Conservation (phyloP, 768 basidiomycete genomes). For the Hortiboletus campestris region DNA sequence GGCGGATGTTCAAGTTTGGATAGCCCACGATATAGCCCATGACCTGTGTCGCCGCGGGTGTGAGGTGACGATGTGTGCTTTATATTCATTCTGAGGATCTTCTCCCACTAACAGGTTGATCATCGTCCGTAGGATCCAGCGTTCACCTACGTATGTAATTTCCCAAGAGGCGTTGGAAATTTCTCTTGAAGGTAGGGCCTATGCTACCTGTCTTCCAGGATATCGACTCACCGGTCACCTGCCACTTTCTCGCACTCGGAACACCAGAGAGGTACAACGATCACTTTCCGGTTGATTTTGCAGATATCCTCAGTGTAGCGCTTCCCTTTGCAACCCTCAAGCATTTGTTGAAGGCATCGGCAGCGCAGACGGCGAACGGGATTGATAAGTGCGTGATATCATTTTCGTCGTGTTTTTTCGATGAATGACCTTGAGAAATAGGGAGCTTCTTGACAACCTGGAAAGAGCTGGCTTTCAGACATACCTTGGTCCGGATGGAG, state of each 20-base stretch:
- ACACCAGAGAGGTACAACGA: conserved; percentile 27
- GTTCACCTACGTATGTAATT: conserved; percentile 30
- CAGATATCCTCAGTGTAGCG: conserved; percentile 22
- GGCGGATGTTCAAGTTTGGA: neutral
- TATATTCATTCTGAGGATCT: conserved; percentile 12
- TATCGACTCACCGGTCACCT: neutral
- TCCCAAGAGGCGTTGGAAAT: conserved; percentile 12
- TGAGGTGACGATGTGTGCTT: conserved; percentile 26
- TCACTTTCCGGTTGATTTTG: conserved; percentile 24
- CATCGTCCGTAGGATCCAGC: conserved; percentile 21
- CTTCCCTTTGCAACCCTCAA: conserved; percentile 23
- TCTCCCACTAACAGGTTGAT: conserved; percentile 23
- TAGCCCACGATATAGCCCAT: conserved; percentile 40
- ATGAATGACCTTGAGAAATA: conserved; percentile 12
- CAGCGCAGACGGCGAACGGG: conserved; percentile 10
- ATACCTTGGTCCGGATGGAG: conserved; percentile 38
- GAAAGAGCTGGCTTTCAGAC: conserved; percentile 36
- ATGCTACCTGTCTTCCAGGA: neutral
- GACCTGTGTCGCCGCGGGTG: conserved; percentile 32
- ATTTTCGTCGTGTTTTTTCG: neutral
- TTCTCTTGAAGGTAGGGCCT: conserved; percentile 14
- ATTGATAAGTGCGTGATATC: conserved; percentile 20
- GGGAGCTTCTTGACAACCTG: conserved; percentile 40
- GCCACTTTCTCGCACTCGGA: neutral
- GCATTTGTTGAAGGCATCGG: conserved; percentile 5